Evolutionary conservation across 225 moss, liverwort and hornwort genomes (phyloP).

Genomic region (Physcomitrellopsis africana): DNA sequence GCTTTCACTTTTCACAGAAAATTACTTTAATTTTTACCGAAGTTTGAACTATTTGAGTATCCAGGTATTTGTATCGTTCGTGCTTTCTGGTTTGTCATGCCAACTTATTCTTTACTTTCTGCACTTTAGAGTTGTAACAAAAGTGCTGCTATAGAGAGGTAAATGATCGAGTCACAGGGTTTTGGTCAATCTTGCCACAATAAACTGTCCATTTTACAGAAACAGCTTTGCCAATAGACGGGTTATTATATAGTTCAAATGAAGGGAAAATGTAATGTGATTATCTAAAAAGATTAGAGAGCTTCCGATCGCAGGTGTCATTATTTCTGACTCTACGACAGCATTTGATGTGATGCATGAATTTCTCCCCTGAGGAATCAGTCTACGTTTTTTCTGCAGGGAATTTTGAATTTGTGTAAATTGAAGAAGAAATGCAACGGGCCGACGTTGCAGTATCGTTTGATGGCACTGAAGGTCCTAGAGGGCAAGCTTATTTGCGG

Average conservation of each 20-base stretch:
- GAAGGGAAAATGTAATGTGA: background rate
- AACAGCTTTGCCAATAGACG: too few relatives aligned
- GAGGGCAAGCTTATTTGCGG: conserved; percentile 50
- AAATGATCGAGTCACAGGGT: too few relatives aligned
- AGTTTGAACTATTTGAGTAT: too few relatives aligned
- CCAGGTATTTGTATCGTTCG: too few relatives aligned
- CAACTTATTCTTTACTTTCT: too few relatives aligned
- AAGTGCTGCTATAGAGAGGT: too few relatives aligned
- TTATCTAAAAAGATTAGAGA: background rate
- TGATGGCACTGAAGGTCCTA: conserved; percentile 57
- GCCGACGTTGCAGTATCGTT: conserved; percentile 88
- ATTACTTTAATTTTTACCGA: too few relatives aligned
- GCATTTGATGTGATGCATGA: background rate
- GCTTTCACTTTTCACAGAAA: too few relatives aligned
- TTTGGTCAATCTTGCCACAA: too few relatives aligned
- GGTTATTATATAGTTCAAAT: background rate
- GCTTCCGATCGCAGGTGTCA: background rate
- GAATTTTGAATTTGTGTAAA: background rate
- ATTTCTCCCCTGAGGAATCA: background rate
- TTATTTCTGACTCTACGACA: background rate
- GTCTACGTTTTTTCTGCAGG: background rate
- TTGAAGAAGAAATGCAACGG: conserved; percentile 37
- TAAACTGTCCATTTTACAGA: too few relatives aligned
- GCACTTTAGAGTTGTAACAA: too few relatives aligned
- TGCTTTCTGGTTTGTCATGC: too few relatives aligned